Percentiles rank a stretch among this genome's conserved stretches.
Conservation (phyloP, 495 filamentous ascomycete species). For the Astrocystis sublimbata region DNA sequence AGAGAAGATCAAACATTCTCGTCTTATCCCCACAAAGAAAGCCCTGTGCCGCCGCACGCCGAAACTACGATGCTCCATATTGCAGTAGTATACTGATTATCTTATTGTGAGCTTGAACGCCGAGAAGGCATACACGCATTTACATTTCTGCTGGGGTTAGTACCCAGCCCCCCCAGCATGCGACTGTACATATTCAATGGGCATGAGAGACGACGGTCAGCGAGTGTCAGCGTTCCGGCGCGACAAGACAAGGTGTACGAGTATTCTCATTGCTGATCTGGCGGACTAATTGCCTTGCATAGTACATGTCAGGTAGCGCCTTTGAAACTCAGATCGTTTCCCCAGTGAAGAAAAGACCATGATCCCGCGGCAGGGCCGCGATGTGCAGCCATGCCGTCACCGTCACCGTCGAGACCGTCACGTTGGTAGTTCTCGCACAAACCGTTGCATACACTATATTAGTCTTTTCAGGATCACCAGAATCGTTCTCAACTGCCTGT, state of each 20-base stretch:
- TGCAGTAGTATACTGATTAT: no score
- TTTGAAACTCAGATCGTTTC: constrained; percentile 7
- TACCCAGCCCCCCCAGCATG: background rate
- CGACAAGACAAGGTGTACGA: constrained; percentile 9
- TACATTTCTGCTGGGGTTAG: background rate
- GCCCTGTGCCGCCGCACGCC: constrained; percentile 6
- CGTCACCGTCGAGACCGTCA: constrained; percentile 12
- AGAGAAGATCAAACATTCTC: constrained; percentile 12
- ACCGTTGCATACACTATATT: constrained; percentile 8
- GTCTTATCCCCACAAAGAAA: background rate
- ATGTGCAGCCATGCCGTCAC: constrained; percentile 7
- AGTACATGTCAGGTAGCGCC: background rate
- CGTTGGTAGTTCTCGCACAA: background rate
- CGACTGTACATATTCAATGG: constrained; percentile 9
- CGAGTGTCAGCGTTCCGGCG: background rate
- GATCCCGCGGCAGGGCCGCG: no score
- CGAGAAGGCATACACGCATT: constrained; percentile 1
- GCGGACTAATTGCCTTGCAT: background rate
- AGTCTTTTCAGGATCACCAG: background rate
- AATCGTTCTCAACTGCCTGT: constrained; percentile 2
- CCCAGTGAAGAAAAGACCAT: background rate
- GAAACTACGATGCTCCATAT: no score
- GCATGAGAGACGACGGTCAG: background rate
- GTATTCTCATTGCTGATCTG: constrained; percentile 8
- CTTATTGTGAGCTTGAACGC: background rate